Conservation (phyloP, 257 asterid genomes). For the Jacaranda copaia region DNA sequence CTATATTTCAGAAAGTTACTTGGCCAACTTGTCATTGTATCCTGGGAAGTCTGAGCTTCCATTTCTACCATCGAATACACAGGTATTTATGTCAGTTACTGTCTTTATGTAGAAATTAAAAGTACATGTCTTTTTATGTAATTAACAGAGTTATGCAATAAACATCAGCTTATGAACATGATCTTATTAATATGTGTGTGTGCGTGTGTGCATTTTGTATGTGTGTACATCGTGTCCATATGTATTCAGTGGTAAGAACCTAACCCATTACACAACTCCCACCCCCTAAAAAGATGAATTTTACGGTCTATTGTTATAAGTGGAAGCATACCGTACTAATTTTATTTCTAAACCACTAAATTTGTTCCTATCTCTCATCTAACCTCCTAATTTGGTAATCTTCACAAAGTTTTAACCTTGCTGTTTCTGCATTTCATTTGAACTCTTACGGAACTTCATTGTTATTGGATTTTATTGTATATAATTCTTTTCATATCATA, state of each 20-base stretch:
- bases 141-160: neutral
- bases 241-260: neutral
- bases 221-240: neutral
- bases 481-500: neutral
- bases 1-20: slow-evolving; percentile 78
- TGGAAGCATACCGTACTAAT: no score
- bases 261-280: neutral
- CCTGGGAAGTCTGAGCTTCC: slow-evolving; percentile 96
- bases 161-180: neutral
- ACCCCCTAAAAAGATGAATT: neutral
- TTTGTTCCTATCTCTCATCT: neutral
- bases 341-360: neutral
- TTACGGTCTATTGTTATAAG: neutral
- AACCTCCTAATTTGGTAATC: neutral
- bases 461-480: neutral
- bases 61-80: slow-evolving; percentile 89
- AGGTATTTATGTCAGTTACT: slow-evolving; percentile 50
- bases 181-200: neutral
- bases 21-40: slow-evolving; percentile 93
- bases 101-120: slow-evolving; percentile 21
- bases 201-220: neutral
- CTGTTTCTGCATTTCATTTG: slow-evolving; percentile 6
- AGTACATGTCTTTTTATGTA: neutral
- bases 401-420: neutral
- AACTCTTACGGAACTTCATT: neutral